phyloP scores from a whole-genome alignment of 2,329 filamentous ascomycete species.

The Thermochaetoides dissita region DNA sequence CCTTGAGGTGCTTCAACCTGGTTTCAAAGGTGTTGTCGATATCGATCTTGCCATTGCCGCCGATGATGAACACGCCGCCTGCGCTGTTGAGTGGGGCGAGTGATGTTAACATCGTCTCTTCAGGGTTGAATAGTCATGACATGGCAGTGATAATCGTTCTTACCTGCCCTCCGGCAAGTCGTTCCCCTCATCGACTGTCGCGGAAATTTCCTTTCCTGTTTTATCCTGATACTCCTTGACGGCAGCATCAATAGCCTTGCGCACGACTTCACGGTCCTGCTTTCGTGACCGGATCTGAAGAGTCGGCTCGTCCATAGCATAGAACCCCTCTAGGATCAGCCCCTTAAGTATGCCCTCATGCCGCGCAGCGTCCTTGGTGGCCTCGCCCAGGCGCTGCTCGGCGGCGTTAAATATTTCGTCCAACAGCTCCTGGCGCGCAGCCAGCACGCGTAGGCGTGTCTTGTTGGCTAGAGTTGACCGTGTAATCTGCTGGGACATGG shows the following conservation, averaged over 20 bases:
- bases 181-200: conserved; percentile 64
- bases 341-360: conserved; percentile 67
- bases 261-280: conserved; percentile 61
- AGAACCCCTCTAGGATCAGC: conserved; percentile 77
- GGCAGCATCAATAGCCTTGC: conserved; percentile 66
- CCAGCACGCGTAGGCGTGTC: conserved; percentile 77
- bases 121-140: background rate
- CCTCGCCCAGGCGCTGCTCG: conserved; percentile 51
- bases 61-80: conserved; percentile 69
- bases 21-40: conserved; percentile 98
- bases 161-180: conserved; percentile 71
- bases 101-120: conserved; percentile 13
- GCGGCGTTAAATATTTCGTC: conserved; percentile 79
- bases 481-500: conserved; percentile 98
- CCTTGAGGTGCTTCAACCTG: conserved; percentile 70
- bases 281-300: conserved; percentile 63
- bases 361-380: conserved; percentile 54
- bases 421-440: conserved; percentile 77
- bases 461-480: conserved; percentile 94
- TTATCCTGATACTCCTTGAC: conserved; percentile 73
- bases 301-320: conserved; percentile 71
- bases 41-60: conserved; percentile 82
- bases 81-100: conserved; percentile 38
- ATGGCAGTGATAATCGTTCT: conserved; percentile 26
- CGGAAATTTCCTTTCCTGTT: conserved; percentile 52